Evolutionary conservation across 1,139 yeast species (phyloP), one percentile per base, ranked within the genome.

Genomic region (Magnusiomyces starmeri): DNA sequence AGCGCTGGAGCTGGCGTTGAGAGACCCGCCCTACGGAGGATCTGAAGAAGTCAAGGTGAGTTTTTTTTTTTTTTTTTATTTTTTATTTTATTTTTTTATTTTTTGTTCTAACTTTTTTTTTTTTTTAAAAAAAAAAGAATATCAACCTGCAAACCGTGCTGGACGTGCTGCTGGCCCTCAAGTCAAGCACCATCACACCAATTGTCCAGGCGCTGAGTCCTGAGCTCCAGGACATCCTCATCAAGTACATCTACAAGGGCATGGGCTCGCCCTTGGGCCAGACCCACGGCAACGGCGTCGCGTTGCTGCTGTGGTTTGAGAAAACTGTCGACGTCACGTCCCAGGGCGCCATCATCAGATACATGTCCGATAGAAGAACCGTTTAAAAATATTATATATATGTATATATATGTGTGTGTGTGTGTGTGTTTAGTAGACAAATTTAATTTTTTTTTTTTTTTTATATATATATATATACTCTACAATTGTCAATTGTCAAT

Each of bases 231-330:
- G 95, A 86, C 62, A 82, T 80, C 6, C 78, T 94, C 64, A 75
- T 90, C 54, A 92, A 92, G 68, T 87, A 86, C 67, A 73, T 92
- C 56, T 94, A 90, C 70, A 85, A 83, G 63, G 89, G 88, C 45
- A 88, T 94, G 95, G 74, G 82, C 41, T 73, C 83, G 9, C 76
- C 81, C 27, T 81, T 81, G 43, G 71, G 72, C 43, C 69, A 69
- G 54, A 88, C 94, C 4, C 88, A 89, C 59, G 86, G 85, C 61
- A 89, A 85, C 61, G 96, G 97, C 21, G 96, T 96, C 46, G 75
- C 83, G 51, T 70, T 94, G 62, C 78, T 94, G 63, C 78, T 82
- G 40, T 94, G 98, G 98, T 88, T 85, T 65, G 97, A 92, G 62
- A 89, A 88, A 70, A 79, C 94, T 25, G 83, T 87, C 41, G 95